A percentile compares a stretch with the other conserved stretches of the same genome.
Conservation (phyloP, 2,329 filamentous ascomycete species). For the Paraphoma chrysanthemicola region DNA sequence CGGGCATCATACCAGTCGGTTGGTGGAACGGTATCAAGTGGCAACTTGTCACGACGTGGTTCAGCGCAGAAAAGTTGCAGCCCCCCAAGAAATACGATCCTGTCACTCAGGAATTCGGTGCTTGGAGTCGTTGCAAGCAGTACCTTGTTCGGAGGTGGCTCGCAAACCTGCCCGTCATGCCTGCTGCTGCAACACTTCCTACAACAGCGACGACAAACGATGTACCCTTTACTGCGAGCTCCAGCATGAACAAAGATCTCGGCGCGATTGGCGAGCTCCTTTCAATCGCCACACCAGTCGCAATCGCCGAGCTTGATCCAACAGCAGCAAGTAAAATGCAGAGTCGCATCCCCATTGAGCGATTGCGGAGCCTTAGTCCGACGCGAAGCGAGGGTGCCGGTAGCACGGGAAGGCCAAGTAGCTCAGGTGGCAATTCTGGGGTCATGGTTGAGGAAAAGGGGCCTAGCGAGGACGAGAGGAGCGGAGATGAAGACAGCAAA, state of each 20-base stretch:
- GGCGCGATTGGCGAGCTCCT: slow-evolving; percentile 45
- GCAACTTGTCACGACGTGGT: slow-evolving; percentile 57
- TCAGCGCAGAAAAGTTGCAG: slow-evolving; percentile 51
- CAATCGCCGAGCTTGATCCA: slow-evolving; percentile 47
- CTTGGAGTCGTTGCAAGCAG: slow-evolving; percentile 48
- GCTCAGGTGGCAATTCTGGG: slow-evolving; percentile 31
- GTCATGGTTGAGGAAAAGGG: slow-evolving; percentile 53
- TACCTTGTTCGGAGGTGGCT: slow-evolving; percentile 53
- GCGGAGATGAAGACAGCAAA: slow-evolving; percentile 29
- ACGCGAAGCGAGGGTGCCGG: slow-evolving; percentile 32
- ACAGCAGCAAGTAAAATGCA: slow-evolving; percentile 38
- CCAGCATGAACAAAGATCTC: slow-evolving; percentile 22
- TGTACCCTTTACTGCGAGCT: slow-evolving; percentile 1
- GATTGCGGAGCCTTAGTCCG: slow-evolving; percentile 43
- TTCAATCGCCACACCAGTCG: slow-evolving; percentile 43
- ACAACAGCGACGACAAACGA: background rate
- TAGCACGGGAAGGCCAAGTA: slow-evolving; percentile 19
- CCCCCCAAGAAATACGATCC: slow-evolving; percentile 38
- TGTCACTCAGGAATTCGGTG: slow-evolving; percentile 49
- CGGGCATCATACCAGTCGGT: slow-evolving; percentile 50
- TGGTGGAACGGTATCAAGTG: slow-evolving; percentile 54
- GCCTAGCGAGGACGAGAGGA: slow-evolving; percentile 45
- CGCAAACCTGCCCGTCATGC: slow-evolving; percentile 37
- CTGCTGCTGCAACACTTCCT: background rate
- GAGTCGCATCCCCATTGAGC: slow-evolving; percentile 18